A percentile compares a stretch with the other conserved stretches of the same genome.
Evolutionary conservation across 108 stramenopile genomes (phyloP).

Genomic region (Nitzschia palea): DNA sequence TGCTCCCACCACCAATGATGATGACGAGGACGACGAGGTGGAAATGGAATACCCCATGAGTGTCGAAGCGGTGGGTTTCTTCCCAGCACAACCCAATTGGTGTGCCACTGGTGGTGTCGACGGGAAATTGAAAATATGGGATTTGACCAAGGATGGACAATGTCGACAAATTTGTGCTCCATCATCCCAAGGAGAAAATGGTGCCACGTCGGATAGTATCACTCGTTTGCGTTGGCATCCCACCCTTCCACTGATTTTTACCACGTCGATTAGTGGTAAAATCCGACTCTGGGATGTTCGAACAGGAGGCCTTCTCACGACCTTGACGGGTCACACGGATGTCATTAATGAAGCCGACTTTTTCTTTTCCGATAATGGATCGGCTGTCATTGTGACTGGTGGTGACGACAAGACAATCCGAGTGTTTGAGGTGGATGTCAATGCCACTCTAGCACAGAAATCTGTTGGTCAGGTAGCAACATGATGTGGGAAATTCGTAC

Average conservation of each 20-base stretch:
- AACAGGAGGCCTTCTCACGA: conserved; percentile 58
- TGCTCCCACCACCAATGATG: background rate
- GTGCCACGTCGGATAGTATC: conserved; percentile 48
- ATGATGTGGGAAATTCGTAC: no score
- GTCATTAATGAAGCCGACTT: conserved; percentile 82
- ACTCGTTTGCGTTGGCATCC: conserved; percentile 86
- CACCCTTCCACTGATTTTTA: conserved; percentile 66
- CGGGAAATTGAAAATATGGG: conserved; percentile 88
- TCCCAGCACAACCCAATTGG: conserved; percentile 70
- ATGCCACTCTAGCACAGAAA: conserved; percentile 4
- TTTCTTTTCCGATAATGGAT: conserved; percentile 30
- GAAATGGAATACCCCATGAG: conserved; percentile 63
- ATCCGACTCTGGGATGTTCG: conserved; percentile 92
- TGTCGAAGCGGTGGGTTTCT: conserved; percentile 93
- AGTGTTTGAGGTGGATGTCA: conserved; percentile 62
- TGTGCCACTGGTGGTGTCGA: conserved; percentile 88
- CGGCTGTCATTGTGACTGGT: conserved; percentile 65
- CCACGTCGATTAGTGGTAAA: conserved; percentile 72
- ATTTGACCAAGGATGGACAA: conserved; percentile 57
- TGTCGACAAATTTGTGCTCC: conserved; percentile 51
- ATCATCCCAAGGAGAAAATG: background rate
- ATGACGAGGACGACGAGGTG: conserved; percentile 53
- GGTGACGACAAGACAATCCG: conserved; percentile 82
- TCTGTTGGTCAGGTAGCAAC: background rate
- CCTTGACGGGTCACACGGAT: conserved; percentile 82